Conservation (phyloP, 257 asterid genomes). For the Solanum ahanhuiri region DNA sequence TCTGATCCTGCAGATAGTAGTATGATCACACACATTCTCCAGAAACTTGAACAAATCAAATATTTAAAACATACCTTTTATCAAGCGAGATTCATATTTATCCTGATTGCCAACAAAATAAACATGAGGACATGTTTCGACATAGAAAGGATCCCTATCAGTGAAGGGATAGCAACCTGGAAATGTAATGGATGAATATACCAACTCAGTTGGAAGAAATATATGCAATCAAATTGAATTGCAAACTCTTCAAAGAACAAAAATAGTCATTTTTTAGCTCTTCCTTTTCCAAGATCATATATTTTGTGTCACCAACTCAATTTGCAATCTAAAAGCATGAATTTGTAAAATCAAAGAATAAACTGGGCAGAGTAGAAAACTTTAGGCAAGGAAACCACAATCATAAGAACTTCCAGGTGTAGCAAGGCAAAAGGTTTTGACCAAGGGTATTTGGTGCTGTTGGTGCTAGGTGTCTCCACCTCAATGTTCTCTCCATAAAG, state of each 20-base stretch:
- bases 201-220: background rate
- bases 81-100: constrained; percentile 47
- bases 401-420: background rate
- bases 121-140: constrained; percentile 90
- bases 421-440: constrained; percentile 12
- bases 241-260: background rate
- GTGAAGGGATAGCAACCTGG: constrained; percentile 97
- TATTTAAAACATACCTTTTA: constrained; percentile 38
- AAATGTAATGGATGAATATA: background rate
- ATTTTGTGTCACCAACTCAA: background rate
- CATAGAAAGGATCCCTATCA: constrained; percentile 88
- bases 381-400: background rate
- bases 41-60: background rate
- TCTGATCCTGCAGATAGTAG: constrained; percentile 53
- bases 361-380: background rate
- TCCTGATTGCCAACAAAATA: constrained; percentile 90
- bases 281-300: background rate
- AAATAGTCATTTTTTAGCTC: background rate
- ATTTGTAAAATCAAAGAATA: background rate
- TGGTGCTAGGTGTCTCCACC: constrained; percentile 98
- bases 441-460: constrained; percentile 97
- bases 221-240: background rate
- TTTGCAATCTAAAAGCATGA: background rate
- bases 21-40: background rate
- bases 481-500: constrained; percentile 84